Evolutionary conservation across 208 protist genomes (phyloP).

Genomic region (Phytomonas sp.): DNA sequence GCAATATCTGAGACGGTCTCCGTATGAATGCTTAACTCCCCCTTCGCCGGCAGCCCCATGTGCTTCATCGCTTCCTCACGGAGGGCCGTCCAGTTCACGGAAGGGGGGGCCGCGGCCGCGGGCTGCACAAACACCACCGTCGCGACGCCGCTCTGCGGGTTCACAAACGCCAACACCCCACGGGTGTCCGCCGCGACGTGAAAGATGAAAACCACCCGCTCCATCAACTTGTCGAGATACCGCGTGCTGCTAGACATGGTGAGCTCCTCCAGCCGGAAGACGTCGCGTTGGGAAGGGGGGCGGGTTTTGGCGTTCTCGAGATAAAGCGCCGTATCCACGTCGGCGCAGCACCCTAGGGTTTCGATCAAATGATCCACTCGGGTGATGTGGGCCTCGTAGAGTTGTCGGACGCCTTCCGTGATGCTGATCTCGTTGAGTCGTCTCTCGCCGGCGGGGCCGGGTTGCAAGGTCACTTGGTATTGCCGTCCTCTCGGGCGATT

Average conservation of each 20-base stretch:
- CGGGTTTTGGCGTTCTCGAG: constrained; percentile 32
- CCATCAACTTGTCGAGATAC: constrained; percentile 39
- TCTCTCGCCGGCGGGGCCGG: constrained; percentile 49
- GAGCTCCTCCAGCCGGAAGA: constrained; percentile 67
- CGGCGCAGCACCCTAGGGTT: constrained; percentile 54
- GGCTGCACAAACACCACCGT: constrained; percentile 75
- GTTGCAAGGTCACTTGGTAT: constrained; percentile 45
- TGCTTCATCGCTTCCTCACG: constrained; percentile 47
- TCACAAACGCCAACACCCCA: constrained; percentile 59
- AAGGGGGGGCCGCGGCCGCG: constrained; percentile 49
- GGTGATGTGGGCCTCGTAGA: constrained; percentile 73
- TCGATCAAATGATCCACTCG: constrained; percentile 48
- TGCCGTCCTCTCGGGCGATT: constrained; percentile 24
- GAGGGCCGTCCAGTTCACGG: constrained; percentile 52
- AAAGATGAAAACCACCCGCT: constrained; percentile 71
- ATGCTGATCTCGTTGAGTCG: constrained; percentile 55
- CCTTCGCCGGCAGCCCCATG: constrained; percentile 11
- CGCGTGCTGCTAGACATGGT: constrained; percentile 24
- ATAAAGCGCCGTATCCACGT: constrained; percentile 43
- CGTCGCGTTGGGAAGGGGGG: constrained; percentile 39
- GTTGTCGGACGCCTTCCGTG: constrained; percentile 49
- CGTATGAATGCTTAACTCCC: neutral
- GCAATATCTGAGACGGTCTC: constrained; percentile 44
- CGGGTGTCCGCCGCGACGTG: constrained; percentile 59
- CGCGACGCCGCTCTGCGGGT: constrained; percentile 37